These are phyloP conservation scores for Boeremia lycopersici DNA, from an alignment of 2,329 filamentous ascomycete genomes.

Conservation along the genomic window DNA sequence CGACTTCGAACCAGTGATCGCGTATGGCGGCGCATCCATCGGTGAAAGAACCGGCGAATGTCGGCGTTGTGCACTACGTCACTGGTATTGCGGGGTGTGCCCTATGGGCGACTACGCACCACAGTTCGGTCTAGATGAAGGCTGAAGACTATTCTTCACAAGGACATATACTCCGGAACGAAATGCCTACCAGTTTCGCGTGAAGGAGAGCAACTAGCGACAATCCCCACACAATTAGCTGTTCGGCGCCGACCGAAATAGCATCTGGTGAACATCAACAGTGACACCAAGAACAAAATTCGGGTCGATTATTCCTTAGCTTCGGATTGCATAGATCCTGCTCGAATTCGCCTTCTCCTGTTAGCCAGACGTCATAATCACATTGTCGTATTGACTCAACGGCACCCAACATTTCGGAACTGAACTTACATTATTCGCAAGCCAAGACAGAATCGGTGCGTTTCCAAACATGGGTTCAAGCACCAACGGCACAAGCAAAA, in stretches of 20 bases:
- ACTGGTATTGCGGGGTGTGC: constrained; percentile 28
- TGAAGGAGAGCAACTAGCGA: background rate
- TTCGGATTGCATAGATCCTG: background rate
- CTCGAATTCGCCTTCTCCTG: background rate
- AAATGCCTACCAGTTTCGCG: background rate
- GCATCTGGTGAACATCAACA: constrained; percentile 2
- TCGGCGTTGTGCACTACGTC: constrained; percentile 32
- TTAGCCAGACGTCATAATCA: background rate
- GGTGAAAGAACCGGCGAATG: constrained; percentile 27
- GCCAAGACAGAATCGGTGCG: background rate
- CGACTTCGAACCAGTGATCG: constrained; percentile 10
- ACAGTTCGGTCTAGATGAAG: constrained; percentile 8
- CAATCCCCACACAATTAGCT: background rate
- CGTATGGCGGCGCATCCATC: constrained; percentile 15
- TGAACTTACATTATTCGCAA: background rate
- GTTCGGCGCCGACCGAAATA: background rate
- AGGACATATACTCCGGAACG: background rate
- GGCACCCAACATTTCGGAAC: background rate
- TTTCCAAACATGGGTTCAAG: constrained; percentile 15
- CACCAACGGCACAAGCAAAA: constrained; percentile 14
- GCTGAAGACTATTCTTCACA: constrained; percentile 2
- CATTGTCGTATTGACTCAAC: constrained; percentile 5
- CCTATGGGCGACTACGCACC: constrained; percentile 4
- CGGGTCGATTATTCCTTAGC: background rate
- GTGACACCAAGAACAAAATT: constrained; percentile 5